Base-by-base conservation (phyloP, 257 asterid genomes). In the Solanum corneliomulleri region DNA sequence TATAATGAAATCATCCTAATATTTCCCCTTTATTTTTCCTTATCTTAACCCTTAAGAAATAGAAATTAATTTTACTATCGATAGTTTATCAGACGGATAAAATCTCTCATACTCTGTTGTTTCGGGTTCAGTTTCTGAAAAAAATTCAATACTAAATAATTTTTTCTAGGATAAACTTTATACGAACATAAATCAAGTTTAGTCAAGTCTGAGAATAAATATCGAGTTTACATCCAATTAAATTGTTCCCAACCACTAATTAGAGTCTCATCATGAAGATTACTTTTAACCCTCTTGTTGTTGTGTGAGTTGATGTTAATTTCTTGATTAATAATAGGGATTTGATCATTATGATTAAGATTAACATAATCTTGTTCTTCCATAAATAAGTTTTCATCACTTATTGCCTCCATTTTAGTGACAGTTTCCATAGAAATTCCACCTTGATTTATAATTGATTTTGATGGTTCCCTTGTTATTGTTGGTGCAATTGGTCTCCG, bases 401-500 rank as follows among this genome's bases (percentile, higher is more conserved):
- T 21, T 56, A 21, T 35, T 70, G 44, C 47, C 60, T 80, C 86
- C 20, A 15, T 31, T 66, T 39, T 27, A 35, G 25, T 52, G 11
- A 7, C 35, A 23, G 37, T 80, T 25, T 39, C 23, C 9, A 44
- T 37, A 87, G 41, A 25, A 78, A 78, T 44, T 42, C 66, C 76
- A 14, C 5, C 87, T 14, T 41, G 39, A 31, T 29, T 60, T 71
- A 15, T 27, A 77, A 4, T 39, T 47, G 16, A 27, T 18, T 25
- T 52, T 35, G 33, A 31, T 15, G 60, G 69, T 16, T 80, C 85
- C 25, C 44, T 47, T 47, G 68, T 18, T 47, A 62, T 29, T 39
- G 35, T 39, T 10, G 77, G 27, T 39, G 82, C 89, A 11, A 69
- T 31, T n/a, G 94, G 94, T 27, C 94, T 89, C 56, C 94, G 91